Evolutionary conservation across 768 basidiomycete species (phyloP).

Genomic region (Trametes cinnabarina): DNA sequence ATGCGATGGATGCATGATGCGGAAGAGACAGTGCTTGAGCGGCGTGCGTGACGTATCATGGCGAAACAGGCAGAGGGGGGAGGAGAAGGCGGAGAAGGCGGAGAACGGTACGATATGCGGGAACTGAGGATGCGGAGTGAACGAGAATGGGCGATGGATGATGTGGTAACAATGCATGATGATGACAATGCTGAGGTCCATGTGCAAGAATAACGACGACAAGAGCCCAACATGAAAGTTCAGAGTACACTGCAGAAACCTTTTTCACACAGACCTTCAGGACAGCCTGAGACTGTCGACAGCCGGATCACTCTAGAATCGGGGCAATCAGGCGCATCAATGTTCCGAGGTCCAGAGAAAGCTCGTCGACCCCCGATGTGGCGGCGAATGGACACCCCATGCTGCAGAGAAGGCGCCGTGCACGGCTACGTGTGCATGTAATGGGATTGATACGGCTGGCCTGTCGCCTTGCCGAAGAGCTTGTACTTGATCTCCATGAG

Average conservation of each 20-base stretch:
- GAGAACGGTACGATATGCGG: conserved; percentile 17
- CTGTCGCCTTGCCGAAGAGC: conserved; percentile 32
- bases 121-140: conserved; percentile 15
- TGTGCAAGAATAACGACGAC: conserved; percentile 23
- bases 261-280: conserved; percentile 22
- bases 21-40: conserved; percentile 2
- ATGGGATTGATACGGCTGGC: conserved; percentile 7
- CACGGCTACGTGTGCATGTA: not conserved
- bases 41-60: not conserved
- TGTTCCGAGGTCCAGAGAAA: not conserved
- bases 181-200: conserved; percentile 26
- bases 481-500: conserved; percentile 51
- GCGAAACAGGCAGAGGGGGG: not conserved
- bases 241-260: conserved; percentile 18
- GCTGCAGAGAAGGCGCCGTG: not conserved
- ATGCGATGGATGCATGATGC: conserved; percentile 16
- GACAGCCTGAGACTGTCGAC: not conserved
- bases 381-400: not conserved
- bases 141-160: conserved; percentile 9
- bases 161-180: conserved; percentile 27
- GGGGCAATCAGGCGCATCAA: not conserved
- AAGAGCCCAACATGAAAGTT: conserved; percentile 19
- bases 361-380: not conserved
- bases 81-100: too few relatives aligned
- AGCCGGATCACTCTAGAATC: not conserved